A percentile compares a stretch with the other conserved stretches of the same genome.
phyloP scores from a whole-genome alignment of 495 filamentous ascomycete species.

The Elasticomyces elasticus region DNA sequence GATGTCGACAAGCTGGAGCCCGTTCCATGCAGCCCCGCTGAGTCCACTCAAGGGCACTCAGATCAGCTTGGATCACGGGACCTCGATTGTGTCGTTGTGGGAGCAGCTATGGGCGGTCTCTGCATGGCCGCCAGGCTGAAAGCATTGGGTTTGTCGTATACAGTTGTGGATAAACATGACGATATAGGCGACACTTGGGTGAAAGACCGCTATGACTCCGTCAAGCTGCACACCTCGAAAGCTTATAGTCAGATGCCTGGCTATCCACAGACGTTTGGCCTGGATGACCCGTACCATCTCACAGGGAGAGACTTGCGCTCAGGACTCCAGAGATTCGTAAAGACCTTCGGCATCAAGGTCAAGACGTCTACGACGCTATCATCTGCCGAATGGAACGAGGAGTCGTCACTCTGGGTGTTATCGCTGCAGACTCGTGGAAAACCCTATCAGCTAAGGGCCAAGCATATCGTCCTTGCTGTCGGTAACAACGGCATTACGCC shows the following conservation, averaged over 20 bases:
- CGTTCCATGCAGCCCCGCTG: background rate
- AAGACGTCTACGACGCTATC: slow-evolving; percentile 26
- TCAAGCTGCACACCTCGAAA: slow-evolving; percentile 27
- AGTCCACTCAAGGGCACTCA: background rate
- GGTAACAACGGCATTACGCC: background rate
- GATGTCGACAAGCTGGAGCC: slow-evolving; percentile 8
- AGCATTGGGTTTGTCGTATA: slow-evolving; percentile 26
- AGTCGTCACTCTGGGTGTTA: background rate
- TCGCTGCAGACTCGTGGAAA: background rate
- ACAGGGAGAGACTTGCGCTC: slow-evolving; percentile 16
- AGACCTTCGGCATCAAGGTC: slow-evolving; percentile 31
- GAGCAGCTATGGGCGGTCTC: slow-evolving; percentile 23
- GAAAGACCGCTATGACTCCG: slow-evolving; percentile 27
- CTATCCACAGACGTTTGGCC: slow-evolving; percentile 23
- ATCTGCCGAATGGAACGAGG: slow-evolving; percentile 2
- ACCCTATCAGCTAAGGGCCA: background rate
- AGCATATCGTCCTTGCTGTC: background rate
- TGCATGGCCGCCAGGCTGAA: slow-evolving; percentile 29
- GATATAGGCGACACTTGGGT: slow-evolving; percentile 32
- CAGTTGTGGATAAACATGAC: slow-evolving; percentile 29
- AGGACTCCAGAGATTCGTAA: slow-evolving; percentile 28
- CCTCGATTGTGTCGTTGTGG: background rate
- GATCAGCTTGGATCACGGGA: background rate
- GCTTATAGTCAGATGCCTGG: slow-evolving; percentile 12
- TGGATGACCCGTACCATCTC: background rate